These are phyloP conservation scores for Candida maltosa DNA, from an alignment of 805 yeast species.

Conservation along the genomic window DNA sequence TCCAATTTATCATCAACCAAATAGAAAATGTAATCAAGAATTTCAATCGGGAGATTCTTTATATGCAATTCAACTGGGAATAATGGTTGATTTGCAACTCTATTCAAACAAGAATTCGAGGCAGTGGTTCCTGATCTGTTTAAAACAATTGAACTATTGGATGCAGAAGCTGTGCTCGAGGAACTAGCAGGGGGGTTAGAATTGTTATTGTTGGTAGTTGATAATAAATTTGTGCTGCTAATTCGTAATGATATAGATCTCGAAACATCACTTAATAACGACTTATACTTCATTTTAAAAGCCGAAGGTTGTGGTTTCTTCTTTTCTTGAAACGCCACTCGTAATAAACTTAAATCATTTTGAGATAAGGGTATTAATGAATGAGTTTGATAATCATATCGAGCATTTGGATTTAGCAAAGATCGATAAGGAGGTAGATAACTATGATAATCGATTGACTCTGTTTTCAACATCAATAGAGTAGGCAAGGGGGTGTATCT, in stretches of 20 bases:
- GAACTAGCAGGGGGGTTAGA: not conserved
- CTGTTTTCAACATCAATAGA: constrained; percentile 2
- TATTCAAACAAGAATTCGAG: not conserved
- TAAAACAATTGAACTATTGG: not conserved
- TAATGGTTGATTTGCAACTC: too few species aligned
- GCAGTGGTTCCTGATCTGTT: not conserved
- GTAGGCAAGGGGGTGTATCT: not conserved
- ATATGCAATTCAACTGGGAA: constrained; percentile 15
- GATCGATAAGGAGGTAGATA: constrained; percentile 54
- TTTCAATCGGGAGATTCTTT: constrained; percentile 40
- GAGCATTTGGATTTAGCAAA: constrained; percentile 44
- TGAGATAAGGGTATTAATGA: constrained; percentile 35
- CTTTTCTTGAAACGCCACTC: constrained; percentile 5
- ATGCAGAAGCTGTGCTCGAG: not conserved
- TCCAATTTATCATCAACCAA: constrained; percentile 35
- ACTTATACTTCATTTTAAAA: constrained; percentile 46
- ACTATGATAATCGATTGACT: constrained; percentile 19
- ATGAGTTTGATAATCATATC: constrained; percentile 50
- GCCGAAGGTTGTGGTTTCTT: constrained; percentile 2
- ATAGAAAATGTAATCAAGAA: constrained; percentile 34
- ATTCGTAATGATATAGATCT: constrained; percentile 37
- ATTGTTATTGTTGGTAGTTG: constrained; percentile 2
- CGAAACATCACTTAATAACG: constrained; percentile 47
- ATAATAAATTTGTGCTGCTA: constrained; percentile 14
- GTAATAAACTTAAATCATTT: constrained; percentile 24